Base-by-base conservation (phyloP, 352 stramenopile species). In the Globisporangium solare region DNA sequence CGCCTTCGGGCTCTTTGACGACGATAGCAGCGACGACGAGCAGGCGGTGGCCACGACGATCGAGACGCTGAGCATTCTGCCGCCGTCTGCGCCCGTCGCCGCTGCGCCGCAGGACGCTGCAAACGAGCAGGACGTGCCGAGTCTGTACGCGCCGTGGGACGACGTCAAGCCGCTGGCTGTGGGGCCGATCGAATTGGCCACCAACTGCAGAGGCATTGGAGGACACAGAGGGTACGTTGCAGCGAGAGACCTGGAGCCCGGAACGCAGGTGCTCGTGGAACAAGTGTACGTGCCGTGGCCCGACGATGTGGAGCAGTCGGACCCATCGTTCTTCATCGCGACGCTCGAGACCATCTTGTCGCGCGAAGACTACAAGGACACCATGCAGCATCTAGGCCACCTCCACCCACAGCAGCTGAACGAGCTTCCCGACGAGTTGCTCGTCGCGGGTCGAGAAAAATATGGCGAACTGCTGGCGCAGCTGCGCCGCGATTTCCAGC, bases 191-290 rank as follows among this genome's bases (percentile, higher is more conserved):
- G 61, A 88, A 32, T 64, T 96, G 6, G 56, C 78, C 11, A 79
- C 64, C 31, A 79, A 75, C 54, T 84, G 67, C 52, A 60, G 63
- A 5, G 55, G 71, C 41, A 64, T 92, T 11, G 90, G 93, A 22
- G 92, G 92, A 40, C 81, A 76, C n/a, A 69, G 93, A 20, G 93
- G 90, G 17, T 98, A 97, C 49, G 77, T 97, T 24, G 93, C 93
- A 1, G 71, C 64, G 6, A 58, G 65, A 42, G 73, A 95, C 48
- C 60, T 98, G 18, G 63, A 78, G 45, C 77, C 92, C 5, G 94
- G 94, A 47, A 98, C 92, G 56, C 77, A 90, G 39, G 69, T 98
- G 37, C 69, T 98, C 6, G 73, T 97, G 27, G 93, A 98, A 68
- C 76, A 92, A 39, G 79, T 95, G 15, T 92, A 91, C 45, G 73